Evolutionary conservation across 495 filamentous ascomycete genomes (phyloP).

Genomic region (Pseudotulostoma volvatum): DNA sequence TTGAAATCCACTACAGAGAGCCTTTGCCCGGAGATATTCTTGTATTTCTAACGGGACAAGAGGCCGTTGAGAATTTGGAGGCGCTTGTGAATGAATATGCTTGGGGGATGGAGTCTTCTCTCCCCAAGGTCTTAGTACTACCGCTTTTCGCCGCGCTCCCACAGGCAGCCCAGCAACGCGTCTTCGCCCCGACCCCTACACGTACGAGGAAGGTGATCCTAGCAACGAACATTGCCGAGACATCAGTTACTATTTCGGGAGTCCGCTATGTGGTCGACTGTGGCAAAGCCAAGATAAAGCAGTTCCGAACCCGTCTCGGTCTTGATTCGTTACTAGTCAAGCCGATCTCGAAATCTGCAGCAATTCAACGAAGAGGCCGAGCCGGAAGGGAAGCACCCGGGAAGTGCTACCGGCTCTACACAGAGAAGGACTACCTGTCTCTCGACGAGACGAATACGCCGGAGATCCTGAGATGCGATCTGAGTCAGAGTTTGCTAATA

Average conservation of each 20-base stretch:
- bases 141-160: conserved; percentile 59
- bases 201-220: conserved; percentile 78
- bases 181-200: conserved; percentile 62
- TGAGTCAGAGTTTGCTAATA: conserved; percentile 69
- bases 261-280: conserved; percentile 85
- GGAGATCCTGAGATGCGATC: conserved; percentile 81
- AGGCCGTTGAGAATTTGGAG: conserved; percentile 74
- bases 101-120: conserved; percentile 44
- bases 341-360: conserved; percentile 82
- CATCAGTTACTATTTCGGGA: conserved; percentile 88
- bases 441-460: conserved; percentile 63
- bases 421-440: conserved; percentile 54
- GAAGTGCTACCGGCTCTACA: conserved; percentile 81
- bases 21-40: conserved; percentile 86
- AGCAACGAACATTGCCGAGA: conserved; percentile 94
- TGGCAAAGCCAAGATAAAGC: conserved; percentile 87
- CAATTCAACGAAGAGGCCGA: conserved; percentile 81
- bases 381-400: conserved; percentile 86
- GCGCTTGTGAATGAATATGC: conserved; percentile 68
- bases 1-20: conserved; percentile 75
- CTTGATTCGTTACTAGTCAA: conserved; percentile 86
- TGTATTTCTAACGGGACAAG: conserved; percentile 86
- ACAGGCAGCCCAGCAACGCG: conserved; percentile 64
- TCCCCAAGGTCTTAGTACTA: conserved; percentile 60
- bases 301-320: conserved; percentile 69